These are phyloP conservation scores for Pythium plurisporium DNA, from an alignment of 352 stramenopile genomes.

Conservation along the genomic window DNA sequence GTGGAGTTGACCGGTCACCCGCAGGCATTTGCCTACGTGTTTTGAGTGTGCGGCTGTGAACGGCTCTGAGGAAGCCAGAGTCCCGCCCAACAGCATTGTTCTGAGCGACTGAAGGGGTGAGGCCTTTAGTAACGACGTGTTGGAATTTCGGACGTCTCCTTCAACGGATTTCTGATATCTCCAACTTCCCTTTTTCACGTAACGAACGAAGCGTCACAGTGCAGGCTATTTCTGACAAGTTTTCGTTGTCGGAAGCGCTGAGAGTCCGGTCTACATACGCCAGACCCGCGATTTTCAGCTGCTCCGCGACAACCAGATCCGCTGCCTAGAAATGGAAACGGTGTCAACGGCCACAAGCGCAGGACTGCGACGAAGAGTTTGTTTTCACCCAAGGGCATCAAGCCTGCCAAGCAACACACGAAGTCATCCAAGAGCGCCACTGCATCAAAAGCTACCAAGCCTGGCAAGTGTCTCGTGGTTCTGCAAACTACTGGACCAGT, in stretches of 20 bases:
- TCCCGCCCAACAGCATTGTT: neutral
- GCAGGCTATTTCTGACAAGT: neutral
- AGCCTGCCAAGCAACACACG: too few species aligned
- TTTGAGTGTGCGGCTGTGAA: neutral
- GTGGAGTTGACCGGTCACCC: neutral
- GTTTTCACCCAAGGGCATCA: too few species aligned
- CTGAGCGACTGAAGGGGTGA: neutral
- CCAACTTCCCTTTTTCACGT: neutral
- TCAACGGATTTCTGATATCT: neutral
- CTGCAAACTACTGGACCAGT: too few species aligned
- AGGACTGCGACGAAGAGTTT: too few species aligned
- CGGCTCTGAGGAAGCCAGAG: neutral
- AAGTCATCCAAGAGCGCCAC: too few species aligned
- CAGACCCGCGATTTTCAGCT: neutral
- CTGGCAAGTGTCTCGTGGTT: too few species aligned
- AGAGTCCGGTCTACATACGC: neutral
- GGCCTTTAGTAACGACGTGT: neutral
- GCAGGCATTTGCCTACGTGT: neutral
- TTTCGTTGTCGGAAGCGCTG: neutral
- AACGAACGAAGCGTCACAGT: neutral
- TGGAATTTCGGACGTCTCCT: neutral
- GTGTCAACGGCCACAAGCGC: too few species aligned
- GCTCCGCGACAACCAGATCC: neutral
- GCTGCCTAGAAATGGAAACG: too few species aligned
- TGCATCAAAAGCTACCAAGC: too few species aligned